Conservation (phyloP, 805 yeast genomes). For the Kuraishia cidri region DNA sequence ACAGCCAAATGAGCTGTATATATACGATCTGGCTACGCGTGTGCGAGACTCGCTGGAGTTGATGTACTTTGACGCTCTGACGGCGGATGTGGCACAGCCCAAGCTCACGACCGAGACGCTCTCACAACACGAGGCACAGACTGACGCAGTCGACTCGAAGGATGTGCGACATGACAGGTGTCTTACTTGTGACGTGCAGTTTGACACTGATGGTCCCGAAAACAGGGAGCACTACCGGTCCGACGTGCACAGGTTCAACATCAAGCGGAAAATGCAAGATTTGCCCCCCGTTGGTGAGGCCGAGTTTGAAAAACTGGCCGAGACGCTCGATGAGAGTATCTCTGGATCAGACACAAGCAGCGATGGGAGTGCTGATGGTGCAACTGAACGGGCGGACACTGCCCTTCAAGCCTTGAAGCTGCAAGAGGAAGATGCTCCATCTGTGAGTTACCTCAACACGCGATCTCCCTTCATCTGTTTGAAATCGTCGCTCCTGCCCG, state of each 20-base stretch:
- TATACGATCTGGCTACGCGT: conserved; percentile 32
- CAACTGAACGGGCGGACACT: conserved; percentile 5
- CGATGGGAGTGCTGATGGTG: conserved; percentile 13
- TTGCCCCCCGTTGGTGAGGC: conserved; percentile 38
- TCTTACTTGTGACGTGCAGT: conserved; percentile 14
- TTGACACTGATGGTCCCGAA: conserved; percentile 7
- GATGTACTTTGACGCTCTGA: conserved; percentile 44
- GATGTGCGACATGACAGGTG: conserved; percentile 7
- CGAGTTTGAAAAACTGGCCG: conserved; percentile 49
- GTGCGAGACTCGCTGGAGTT: conserved; percentile 38
- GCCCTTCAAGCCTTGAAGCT: not conserved
- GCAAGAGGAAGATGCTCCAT: conserved; percentile 17
- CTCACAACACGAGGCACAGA: conserved; percentile 4
- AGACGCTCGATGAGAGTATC: conserved; percentile 43
- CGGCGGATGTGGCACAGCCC: conserved; percentile 24
- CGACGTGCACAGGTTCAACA: conserved; percentile 50
- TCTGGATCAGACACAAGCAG: conserved; percentile 48
- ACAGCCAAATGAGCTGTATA: conserved; percentile 27
- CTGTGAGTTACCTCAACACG: conserved; percentile 49
- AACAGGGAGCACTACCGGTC: conserved; percentile 41
- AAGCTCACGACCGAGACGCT: conserved; percentile 7
- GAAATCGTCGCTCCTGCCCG: conserved; percentile 34
- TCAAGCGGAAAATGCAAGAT: conserved; percentile 40
- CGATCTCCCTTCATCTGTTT: conserved; percentile 63
- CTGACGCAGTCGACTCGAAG: not conserved